Evolutionary conservation across 768 basidiomycete genomes (phyloP).

Genomic region (Podaxis pistillaris): DNA sequence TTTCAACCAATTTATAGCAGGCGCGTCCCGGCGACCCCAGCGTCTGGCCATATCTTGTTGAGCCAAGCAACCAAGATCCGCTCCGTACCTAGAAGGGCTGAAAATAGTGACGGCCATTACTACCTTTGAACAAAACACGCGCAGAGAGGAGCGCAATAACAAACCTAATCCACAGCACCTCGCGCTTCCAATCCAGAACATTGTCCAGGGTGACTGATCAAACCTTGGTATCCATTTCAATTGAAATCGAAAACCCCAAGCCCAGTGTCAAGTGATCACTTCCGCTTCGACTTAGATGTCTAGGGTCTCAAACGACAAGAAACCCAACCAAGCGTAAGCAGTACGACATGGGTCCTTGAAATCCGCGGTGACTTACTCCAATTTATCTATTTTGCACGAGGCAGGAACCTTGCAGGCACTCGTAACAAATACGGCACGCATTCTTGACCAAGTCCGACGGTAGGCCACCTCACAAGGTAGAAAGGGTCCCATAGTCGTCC

Average conservation of each 20-base stretch:
- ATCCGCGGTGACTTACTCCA: not conserved
- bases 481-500: not conserved
- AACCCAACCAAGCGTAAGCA: not conserved
- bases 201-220: not conserved
- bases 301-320: not conserved
- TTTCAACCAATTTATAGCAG: not conserved
- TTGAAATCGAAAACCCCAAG: not conserved
- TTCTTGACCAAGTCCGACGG: not conserved
- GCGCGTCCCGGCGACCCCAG: not conserved
- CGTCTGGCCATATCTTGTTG: not conserved
- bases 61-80: constrained; percentile 6
- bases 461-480: not conserved
- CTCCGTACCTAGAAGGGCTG: not conserved
- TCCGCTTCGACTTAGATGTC: not conserved
- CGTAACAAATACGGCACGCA: not conserved
- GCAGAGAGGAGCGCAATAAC: not conserved
- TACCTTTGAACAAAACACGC: not conserved
- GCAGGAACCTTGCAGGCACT: not conserved
- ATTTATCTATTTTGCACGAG: not conserved
- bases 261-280: not conserved
- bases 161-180: not conserved
- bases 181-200: not conserved
- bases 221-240: not conserved
- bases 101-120: not conserved
- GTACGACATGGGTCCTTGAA: not conserved